Evolutionary conservation across 108 stramenopile genomes (phyloP).

Genomic region (Thalassiosira profunda): DNA sequence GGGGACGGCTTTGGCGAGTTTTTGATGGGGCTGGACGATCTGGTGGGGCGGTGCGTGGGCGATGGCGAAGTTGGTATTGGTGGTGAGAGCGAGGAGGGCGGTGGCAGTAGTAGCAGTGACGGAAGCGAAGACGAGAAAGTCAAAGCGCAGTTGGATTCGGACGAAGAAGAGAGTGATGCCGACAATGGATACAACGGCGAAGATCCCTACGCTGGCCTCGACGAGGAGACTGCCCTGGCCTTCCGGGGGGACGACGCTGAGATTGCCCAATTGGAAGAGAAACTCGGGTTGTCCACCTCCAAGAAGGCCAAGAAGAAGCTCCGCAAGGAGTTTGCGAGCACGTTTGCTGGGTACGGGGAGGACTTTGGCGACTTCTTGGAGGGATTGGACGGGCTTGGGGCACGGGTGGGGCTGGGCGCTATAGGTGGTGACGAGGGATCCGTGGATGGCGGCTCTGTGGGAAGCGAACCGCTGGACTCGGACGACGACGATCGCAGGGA

Average conservation of each 20-base stretch:
- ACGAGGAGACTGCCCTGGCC: slow-evolving; percentile 50
- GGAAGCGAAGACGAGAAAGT: slow-evolving; percentile 17
- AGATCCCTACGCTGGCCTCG: slow-evolving; percentile 42
- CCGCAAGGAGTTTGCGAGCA: slow-evolving; percentile 40
- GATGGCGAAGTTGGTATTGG: slow-evolving; percentile 1
- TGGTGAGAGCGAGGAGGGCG: slow-evolving; percentile 7
- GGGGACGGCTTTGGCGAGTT: slow-evolving; percentile 89
- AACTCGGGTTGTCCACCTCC: slow-evolving; percentile 39
- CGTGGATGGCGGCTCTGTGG: slow-evolving; percentile 22
- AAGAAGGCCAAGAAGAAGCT: slow-evolving; percentile 44
- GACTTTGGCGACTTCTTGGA: slow-evolving; percentile 86
- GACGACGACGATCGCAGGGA: slow-evolving; percentile 12
- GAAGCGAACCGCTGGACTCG: slow-evolving; percentile 29
- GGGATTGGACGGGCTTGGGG: slow-evolving; percentile 63
- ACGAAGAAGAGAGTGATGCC: slow-evolving; percentile 4
- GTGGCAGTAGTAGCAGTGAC: background rate
- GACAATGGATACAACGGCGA: slow-evolving; percentile 24
- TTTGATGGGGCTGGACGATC: slow-evolving; percentile 70
- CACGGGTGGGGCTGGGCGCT: slow-evolving; percentile 21
- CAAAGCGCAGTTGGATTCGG: slow-evolving; percentile 4
- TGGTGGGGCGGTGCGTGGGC: slow-evolving; percentile 59
- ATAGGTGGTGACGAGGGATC: slow-evolving; percentile 2
- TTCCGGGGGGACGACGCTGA: slow-evolving; percentile 56
- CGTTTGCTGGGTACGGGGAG: slow-evolving; percentile 70
- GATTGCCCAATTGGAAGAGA: slow-evolving; percentile 52